Evolutionary conservation across 306 rosid species (phyloP).

Genomic region (Gleditsia sinensis): DNA sequence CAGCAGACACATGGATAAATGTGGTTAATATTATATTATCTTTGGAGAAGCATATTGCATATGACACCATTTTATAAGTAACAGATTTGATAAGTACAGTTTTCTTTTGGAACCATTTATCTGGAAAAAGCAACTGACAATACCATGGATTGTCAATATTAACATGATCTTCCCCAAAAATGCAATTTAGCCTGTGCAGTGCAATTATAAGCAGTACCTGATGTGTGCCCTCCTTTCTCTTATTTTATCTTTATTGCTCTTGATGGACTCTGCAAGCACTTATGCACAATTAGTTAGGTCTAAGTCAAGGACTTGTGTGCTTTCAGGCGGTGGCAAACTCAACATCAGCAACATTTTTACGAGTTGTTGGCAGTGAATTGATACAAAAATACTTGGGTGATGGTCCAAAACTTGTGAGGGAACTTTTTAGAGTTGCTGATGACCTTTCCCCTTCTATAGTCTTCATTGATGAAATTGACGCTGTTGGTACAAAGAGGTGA

Average conservation of each 20-base stretch:
- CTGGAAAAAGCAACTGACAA: background rate
- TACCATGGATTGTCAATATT: background rate
- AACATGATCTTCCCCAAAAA: background rate
- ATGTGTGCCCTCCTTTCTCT: background rate
- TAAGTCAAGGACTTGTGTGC: slow-evolving; percentile 28
- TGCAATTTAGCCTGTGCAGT: background rate
- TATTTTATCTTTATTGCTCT: background rate
- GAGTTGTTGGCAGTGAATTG: slow-evolving; percentile 98
- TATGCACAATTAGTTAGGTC: background rate
- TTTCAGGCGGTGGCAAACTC: slow-evolving; percentile 98
- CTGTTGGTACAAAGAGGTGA: slow-evolving; percentile 94
- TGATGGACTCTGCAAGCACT: background rate
- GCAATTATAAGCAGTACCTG: background rate
- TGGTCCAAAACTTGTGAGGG: slow-evolving; percentile 98
- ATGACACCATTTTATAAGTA: slow-evolving; percentile 2
- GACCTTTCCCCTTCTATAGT: slow-evolving; percentile 97
- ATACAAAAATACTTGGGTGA: slow-evolving; percentile 96
- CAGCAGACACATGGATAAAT: background rate
- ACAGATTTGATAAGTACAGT: background rate
- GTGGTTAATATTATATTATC: background rate
- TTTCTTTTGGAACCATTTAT: background rate
- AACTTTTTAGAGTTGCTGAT: slow-evolving; percentile 97
- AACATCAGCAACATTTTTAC: slow-evolving; percentile 95
- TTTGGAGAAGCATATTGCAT: too few relatives aligned
- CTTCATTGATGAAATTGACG: slow-evolving; percentile 97